These are phyloP conservation scores for Protomyces macrosporus DNA, from an alignment of 1,139 yeast genomes.

Conservation along the genomic window DNA sequence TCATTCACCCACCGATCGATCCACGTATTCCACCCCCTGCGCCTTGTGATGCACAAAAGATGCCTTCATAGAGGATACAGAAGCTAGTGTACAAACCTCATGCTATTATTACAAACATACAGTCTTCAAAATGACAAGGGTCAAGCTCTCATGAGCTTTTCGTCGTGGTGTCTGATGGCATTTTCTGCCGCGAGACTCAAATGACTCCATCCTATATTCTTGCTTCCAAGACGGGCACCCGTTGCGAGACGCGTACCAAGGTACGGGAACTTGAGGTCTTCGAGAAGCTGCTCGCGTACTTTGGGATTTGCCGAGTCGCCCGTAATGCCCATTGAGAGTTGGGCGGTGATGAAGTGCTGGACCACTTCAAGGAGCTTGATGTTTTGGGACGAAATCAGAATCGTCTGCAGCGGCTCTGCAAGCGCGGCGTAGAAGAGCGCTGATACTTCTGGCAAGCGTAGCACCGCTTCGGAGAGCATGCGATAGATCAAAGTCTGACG, in stretches of 20 bases:
- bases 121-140: too few relatives aligned
- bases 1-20: conserved; percentile 22
- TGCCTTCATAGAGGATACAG: neutral
- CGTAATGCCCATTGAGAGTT: neutral
- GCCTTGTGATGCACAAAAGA: conserved; percentile 20
- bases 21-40: conserved; percentile 18
- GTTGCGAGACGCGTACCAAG: neutral
- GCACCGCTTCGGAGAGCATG: neutral
- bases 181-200: neutral
- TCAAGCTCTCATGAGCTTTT: too few relatives aligned
- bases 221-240: neutral
- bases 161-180: too few relatives aligned
- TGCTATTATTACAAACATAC: too few relatives aligned
- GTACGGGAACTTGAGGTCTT: neutral
- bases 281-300: neutral
- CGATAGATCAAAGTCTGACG: neutral
- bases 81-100: too few relatives aligned
- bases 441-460: neutral
- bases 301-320: neutral
- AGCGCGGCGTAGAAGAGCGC: neutral
- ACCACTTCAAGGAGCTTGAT: neutral
- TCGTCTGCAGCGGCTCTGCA: neutral
- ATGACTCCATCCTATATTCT: neutral
- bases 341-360: neutral
- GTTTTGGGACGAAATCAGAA: neutral